Evolutionary conservation across 805 yeast genomes (phyloP), one percentile per base, ranked within the genome.

Genomic region (Candida ulmi): DNA sequence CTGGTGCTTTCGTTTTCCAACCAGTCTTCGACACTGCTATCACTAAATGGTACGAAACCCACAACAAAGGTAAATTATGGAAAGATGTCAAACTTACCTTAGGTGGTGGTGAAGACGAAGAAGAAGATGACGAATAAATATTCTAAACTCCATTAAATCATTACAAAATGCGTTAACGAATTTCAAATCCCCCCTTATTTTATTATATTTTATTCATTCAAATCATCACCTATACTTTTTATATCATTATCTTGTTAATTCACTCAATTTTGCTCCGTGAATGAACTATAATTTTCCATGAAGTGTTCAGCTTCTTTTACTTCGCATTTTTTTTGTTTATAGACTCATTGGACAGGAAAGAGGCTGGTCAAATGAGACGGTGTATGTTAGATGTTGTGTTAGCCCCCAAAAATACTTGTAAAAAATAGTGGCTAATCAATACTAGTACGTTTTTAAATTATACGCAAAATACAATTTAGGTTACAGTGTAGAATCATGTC

Each of bases 31-130:
- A 85, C 60, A 61, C 65, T 45, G 80, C 73, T 46, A 70, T 83
- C 47, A 84, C 83, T 55, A 58, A 57, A 36, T 84, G 83, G 83
- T 84, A 80, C 70, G 85, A 80, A 57, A 64, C 67, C 63, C 88
- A 82, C 73, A 85, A 85, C 77, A 76, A 72, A 61, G 95, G 93
- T 54, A 85, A 84, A 69, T 78, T 83, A 68, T 85, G 95, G 95
- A 74, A 78, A 51, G 93, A 84, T 55, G 78, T 85, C 55, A 83
- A 78, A 67, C 69, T 71, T 39, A 70, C 73, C 49, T 70, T 71
- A 35, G 78, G 68, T 45, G 82, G 76, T 56, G 85, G 70, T 40
- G 84, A 69, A 11, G 87, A 75, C 27, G 87, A 78, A 45, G 81
- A 72, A 18, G 68, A 62, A 30, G 74, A 61, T 33, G 68, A 71